Evolutionary conservation across 139 green algal species (phyloP).

Genomic region (Astrephomene gubernaculifera): DNA sequence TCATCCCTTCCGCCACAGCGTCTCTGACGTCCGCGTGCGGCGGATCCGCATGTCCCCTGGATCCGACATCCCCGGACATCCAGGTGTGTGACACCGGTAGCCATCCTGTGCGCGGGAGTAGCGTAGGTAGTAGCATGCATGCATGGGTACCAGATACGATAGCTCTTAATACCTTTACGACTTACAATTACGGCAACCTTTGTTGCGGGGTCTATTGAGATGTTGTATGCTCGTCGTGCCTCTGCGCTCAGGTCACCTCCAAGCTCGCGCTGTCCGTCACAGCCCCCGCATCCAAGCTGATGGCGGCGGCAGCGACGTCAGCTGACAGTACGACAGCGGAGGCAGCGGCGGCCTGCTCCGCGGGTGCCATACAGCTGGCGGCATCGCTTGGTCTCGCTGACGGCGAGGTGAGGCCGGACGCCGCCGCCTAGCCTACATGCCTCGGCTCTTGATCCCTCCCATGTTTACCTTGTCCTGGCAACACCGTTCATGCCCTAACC

Average conservation of each 20-base stretch:
- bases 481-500: too few relatives aligned
- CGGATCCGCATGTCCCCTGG: neutral
- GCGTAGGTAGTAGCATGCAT: too few relatives aligned
- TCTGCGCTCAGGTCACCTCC: neutral
- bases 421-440: too few relatives aligned
- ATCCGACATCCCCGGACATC: neutral
- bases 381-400: neutral
- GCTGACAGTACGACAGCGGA: neutral
- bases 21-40: neutral
- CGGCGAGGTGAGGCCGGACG: slow-evolving; percentile 1
- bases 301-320: neutral
- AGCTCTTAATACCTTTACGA: too few relatives aligned
- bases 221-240: too few relatives aligned
- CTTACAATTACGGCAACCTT: too few relatives aligned
- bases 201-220: too few relatives aligned
- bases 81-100: too few relatives aligned
- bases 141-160: too few relatives aligned
- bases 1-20: neutral
- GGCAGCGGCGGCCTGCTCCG: neutral
- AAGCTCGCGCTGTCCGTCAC: neutral
- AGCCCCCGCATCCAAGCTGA: neutral
- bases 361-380: neutral
- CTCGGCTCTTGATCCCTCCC: too few relatives aligned
- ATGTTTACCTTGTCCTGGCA: too few relatives aligned
- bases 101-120: too few relatives aligned